Conservation (phyloP, 2,329 filamentous ascomycete genomes). For the Epichloe hybrida region DNA sequence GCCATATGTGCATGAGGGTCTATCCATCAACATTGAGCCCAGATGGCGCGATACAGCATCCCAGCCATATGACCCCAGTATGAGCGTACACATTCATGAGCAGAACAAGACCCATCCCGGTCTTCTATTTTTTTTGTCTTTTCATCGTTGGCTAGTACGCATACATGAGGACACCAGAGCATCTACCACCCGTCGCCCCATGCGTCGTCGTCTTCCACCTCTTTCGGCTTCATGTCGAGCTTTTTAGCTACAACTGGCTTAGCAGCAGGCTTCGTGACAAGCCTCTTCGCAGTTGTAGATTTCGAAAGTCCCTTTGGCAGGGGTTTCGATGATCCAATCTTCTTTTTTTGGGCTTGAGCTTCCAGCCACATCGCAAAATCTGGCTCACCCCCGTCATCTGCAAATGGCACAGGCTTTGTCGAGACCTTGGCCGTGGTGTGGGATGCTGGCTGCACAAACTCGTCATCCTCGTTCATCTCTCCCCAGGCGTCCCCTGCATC, state of each 20-base stretch:
- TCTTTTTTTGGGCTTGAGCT: constrained; percentile 73
- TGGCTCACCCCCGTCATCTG: constrained; percentile 61
- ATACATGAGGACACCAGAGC: background rate
- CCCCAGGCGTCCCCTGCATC: constrained; percentile 69
- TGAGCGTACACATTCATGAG: background rate
- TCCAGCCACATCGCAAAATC: constrained; percentile 95
- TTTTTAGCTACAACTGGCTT: constrained; percentile 46
- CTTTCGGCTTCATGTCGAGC: constrained; percentile 54
- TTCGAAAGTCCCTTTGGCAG: constrained; percentile 78
- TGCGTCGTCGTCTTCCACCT: constrained; percentile 42
- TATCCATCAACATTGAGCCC: background rate
- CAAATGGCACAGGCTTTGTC: constrained; percentile 41
- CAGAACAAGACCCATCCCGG: background rate
- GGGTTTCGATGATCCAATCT: constrained; percentile 44
- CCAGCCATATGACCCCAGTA: background rate
- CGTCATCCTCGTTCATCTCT: constrained; percentile 44
- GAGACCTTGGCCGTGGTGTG: constrained; percentile 17
- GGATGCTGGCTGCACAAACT: constrained; percentile 21
- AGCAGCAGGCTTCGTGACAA: constrained; percentile 23
- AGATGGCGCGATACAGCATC: background rate
- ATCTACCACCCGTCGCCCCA: constrained; percentile 54
- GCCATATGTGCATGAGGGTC: background rate
- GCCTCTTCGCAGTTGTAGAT: constrained; percentile 29
- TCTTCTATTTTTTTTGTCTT: background rate
- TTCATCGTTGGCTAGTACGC: background rate